Evolutionary conservation across 139 green algal species (phyloP), one percentile per base, ranked within the genome.

Genomic region (Micractinium sp.): DNA sequence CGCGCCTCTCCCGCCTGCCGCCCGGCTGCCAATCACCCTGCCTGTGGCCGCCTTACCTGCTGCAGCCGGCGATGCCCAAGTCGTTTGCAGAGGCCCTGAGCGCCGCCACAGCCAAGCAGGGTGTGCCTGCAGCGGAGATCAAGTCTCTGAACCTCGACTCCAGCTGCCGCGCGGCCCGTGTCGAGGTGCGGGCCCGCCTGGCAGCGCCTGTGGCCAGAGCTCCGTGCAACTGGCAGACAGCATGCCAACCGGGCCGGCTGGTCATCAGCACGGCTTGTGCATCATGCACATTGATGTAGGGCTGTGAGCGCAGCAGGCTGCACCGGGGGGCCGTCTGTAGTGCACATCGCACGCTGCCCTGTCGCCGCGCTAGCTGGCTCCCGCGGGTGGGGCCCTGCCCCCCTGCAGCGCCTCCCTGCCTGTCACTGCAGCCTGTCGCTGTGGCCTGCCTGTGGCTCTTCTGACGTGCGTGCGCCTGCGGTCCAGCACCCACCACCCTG

Each of bases 141-240:
- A 29, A 60, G 15, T 15, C 73, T 31, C 84, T 91, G 15, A 76
- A 88, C 29, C 71, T 91, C 16, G 88, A 91, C 67, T 53, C 31
- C 76, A 81, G 27, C 1, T 88, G 74, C 47, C 71, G 75, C 23
- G 33, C 47, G 0, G 53, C 13, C 36, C 36, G 67, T 47, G 81
- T 91, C 9, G 79, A 91, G 81, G 88, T 71, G 63, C 47, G 47
- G 47, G 47, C 47, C 47, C 47, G 47, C 47, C 9, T 5, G 47
- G 74, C 19, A 18, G 35, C 18, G 9, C 19, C 15, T 36, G 18
- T 31, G n/a, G 15, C 74, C 15, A 36, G 74, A 18, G 19, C 12
- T 14, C n/a, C 33, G n/a, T 22, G 23, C 33, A 0, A 47, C 63
- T 29, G 63, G 63, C 63, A 25, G 63, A 2, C n/a, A 0, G 67